Base-by-base conservation (phyloP, 2,329 filamentous ascomycete genomes). In the Alternaria novae-zelandiae region DNA sequence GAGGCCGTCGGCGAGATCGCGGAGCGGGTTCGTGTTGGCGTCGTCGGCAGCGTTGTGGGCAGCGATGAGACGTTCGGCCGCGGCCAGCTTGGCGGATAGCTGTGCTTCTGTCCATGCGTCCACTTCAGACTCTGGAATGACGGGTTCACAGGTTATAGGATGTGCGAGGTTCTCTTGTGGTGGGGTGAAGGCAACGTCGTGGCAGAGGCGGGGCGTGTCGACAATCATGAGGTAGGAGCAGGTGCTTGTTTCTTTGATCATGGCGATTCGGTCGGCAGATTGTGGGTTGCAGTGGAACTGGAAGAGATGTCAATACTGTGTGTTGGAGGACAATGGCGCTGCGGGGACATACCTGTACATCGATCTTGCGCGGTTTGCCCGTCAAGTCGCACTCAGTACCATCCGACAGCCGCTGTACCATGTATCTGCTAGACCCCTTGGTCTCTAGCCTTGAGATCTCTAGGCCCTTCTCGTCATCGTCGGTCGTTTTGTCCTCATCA, bases 191-290 rank as follows among this genome's bases (percentile, higher is more conserved):
- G 93, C 93, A 10, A 93, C 88, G 70, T 97, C 94, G 75, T 91
- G 88, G 82, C 94, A 97, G 12, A 97, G 87, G 1, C 93, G 89
- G 0, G 94, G 93, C 0, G 94, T 97, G 77, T 97, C 91, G 66
- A 97, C 88, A 30, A 97, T 89, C 94, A 97, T 97, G 57, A 97
- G 85, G 77, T 97, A 97, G 12, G 93, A 89, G 81, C 94, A 97
- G 11, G 93, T 97, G 3, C 91, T 91, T 2, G 95, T 89, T 78
- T 97, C 94, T 79, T 97, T 97, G 81, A 97, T 96, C 89, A 93
- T 94, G 46, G 90, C 91, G 72, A 97, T 97, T 51, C 90, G 88
- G 77, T 97, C 90, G 50, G 83, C 85, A 3, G 87, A 87, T 53
- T 91, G 90, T 0, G 92, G 93, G 72, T 92, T 90, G 82, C 94